These are phyloP conservation scores for Backusella luteola DNA, from an alignment of 192 early-diverging fungal species.

Conservation along the genomic window DNA sequence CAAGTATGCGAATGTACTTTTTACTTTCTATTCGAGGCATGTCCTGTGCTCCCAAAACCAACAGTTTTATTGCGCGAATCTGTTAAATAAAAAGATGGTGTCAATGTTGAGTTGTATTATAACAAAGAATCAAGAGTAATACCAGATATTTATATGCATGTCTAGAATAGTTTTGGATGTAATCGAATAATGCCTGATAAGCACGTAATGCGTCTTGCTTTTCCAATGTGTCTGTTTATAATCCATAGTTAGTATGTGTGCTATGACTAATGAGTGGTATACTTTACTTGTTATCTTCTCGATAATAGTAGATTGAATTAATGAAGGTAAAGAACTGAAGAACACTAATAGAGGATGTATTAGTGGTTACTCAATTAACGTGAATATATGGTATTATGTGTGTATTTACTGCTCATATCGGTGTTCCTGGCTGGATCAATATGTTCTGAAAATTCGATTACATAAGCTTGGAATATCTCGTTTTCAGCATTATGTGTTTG, in stretches of 20 bases:
- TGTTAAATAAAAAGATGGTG: slow-evolving; percentile 1
- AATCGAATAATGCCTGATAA: slow-evolving; percentile 25
- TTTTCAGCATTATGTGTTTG: slow-evolving; percentile 30
- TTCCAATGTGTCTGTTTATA: slow-evolving; percentile 3
- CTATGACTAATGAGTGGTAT: neutral
- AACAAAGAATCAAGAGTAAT: neutral
- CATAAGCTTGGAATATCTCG: slow-evolving; percentile 22
- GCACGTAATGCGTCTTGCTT: slow-evolving; percentile 23
- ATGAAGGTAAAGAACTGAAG: slow-evolving; percentile 21
- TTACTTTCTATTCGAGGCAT: neutral
- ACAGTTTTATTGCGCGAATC: slow-evolving; percentile 22
- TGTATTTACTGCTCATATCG: slow-evolving; percentile 20
- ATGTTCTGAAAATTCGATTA: slow-evolving; percentile 25
- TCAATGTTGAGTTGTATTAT: neutral
- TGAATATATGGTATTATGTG: neutral
- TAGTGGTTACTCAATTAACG: neutral
- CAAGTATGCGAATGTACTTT: slow-evolving; percentile 22
- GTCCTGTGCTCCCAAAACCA: slow-evolving; percentile 17
- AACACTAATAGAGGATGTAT: slow-evolving; percentile 17
- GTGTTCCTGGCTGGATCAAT: slow-evolving; percentile 24
- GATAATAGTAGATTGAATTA: slow-evolving; percentile 30
- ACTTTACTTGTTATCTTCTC: slow-evolving; percentile 29
- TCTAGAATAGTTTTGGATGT: slow-evolving; percentile 26
- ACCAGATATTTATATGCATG: slow-evolving; percentile 35
- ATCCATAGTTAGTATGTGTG: slow-evolving; percentile 5